Base-by-base conservation (phyloP, 441 rosid species). In the Monsonia emarginata region DNA sequence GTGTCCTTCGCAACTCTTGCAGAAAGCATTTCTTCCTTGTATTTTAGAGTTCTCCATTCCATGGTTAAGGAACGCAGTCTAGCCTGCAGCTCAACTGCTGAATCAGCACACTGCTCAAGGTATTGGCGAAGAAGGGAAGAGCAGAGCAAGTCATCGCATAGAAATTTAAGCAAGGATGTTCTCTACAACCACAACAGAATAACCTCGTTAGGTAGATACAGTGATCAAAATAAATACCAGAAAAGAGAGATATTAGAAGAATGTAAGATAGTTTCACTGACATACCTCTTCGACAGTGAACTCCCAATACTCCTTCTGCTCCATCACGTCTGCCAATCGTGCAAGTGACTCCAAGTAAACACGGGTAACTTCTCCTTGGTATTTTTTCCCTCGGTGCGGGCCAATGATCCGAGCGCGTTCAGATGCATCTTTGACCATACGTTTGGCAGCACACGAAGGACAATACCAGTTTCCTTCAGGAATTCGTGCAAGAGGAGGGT, bases 381-480 rank as follows among this genome's bases (percentile, higher is more conserved):
- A 77, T 66, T 84, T 88, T 71, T 80, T 85, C 67, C 81, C 78
- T 79, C 70, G 75, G 61, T 46, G 75, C 42, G 54, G 74, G 68
- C 80, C 78, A 66, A 77, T 70, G 42, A 86, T 79, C 64, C 65
- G 84, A 78, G 76, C 73, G 58, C 63, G 76, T 78, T 73, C 79
- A 22, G 79, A 74, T 58, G 81, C 74, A 72, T 80, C 90, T 70
- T 79, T 87, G 75, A 79, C 78, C 72, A 76, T 63, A 66, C 69
- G 76, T 71, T 86, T 78, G 69, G 69, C 75, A 80, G 77, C 85
- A 84, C 98, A 94, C 66, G 95, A 82, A 69, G 98, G 98, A 67
- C 97, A 91, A 79, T 94, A 91, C 98, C 97, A 94, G 81, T 94
- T 94, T 59, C 98, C 98, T 60, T 91, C 91, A 38, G 98, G 98